phyloP scores from a whole-genome alignment of 768 basidiomycete species.

The Suillus americanus region DNA sequence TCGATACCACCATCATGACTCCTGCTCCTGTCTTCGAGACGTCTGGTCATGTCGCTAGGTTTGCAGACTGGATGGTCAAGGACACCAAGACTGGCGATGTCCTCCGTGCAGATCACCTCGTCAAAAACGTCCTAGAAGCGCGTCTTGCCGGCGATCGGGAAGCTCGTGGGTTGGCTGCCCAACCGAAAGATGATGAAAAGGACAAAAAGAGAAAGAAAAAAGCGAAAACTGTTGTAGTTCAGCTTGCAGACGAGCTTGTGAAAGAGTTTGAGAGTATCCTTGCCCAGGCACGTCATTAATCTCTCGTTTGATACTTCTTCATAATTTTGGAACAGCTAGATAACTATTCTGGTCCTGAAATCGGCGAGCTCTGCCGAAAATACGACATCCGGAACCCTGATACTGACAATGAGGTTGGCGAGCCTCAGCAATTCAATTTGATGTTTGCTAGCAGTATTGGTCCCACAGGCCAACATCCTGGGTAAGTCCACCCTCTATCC shows the following conservation, averaged over 20 bases:
- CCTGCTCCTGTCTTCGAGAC: slow-evolving; percentile 93
- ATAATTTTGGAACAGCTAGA: slow-evolving; percentile 41
- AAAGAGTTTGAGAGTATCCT: slow-evolving; percentile 79
- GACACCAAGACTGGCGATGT: slow-evolving; percentile 95
- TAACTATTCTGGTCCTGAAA: slow-evolving; percentile 86
- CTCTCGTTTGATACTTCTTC: background rate
- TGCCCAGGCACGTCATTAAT: slow-evolving; percentile 67
- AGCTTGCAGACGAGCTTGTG: slow-evolving; percentile 71
- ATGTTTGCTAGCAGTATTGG: slow-evolving; percentile 99
- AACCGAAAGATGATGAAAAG: slow-evolving; percentile 58
- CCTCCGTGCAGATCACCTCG: slow-evolving; percentile 93
- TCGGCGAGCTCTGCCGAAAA: slow-evolving; percentile 83
- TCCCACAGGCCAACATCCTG: slow-evolving; percentile 95
- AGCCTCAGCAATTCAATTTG: slow-evolving; percentile 95
- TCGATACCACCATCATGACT: slow-evolving; percentile 98
- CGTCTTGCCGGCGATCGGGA: slow-evolving; percentile 88
- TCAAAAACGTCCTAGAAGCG: slow-evolving; percentile 89
- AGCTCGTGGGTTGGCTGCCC: slow-evolving; percentile 74
- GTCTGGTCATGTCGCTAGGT: slow-evolving; percentile 96
- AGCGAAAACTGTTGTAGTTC: slow-evolving; percentile 65
- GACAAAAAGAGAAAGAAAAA: slow-evolving; percentile 60
- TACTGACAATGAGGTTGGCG: slow-evolving; percentile 88
- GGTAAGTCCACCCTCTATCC: slow-evolving; percentile 41
- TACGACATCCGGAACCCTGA: slow-evolving; percentile 86
- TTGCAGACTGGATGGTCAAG: slow-evolving; percentile 99